phyloP scores from a whole-genome alignment of 441 rosid species.

The Syzygium malaccense region DNA sequence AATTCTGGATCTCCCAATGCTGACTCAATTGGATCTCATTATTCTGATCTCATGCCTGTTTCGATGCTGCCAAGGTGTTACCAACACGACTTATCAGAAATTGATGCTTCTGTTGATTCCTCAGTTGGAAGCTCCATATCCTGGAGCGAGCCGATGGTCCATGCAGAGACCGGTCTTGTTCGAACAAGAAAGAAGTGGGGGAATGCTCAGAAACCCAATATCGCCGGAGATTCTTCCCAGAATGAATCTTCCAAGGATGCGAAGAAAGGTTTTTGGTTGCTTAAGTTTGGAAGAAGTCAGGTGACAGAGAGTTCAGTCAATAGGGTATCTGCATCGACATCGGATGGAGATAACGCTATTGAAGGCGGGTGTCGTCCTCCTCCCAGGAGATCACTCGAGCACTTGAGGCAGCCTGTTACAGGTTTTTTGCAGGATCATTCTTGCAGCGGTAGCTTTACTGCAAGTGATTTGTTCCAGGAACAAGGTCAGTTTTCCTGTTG shows the following conservation, averaged over 20 bases:
- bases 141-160: neutral
- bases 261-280: neutral
- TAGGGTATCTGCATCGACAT: neutral
- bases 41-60: neutral
- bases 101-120: neutral
- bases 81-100: neutral
- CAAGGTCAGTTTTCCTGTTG: neutral
- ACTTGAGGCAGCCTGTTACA: neutral
- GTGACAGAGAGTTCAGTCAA: neutral
- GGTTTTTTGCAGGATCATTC: neutral
- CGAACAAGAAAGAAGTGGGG: neutral
- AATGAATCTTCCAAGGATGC: neutral
- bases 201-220: neutral
- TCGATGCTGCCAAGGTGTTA: neutral
- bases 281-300: neutral
- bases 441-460: neutral
- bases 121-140: neutral
- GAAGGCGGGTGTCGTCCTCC: neutral
- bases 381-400: neutral
- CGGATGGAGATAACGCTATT: neutral
- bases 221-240: neutral
- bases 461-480: neutral
- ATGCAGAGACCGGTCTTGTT: neutral
- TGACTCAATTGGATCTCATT: neutral
- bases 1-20: neutral